Conservation (phyloP, 75 land plant genomes). For the Cupressus sempervirens region DNA sequence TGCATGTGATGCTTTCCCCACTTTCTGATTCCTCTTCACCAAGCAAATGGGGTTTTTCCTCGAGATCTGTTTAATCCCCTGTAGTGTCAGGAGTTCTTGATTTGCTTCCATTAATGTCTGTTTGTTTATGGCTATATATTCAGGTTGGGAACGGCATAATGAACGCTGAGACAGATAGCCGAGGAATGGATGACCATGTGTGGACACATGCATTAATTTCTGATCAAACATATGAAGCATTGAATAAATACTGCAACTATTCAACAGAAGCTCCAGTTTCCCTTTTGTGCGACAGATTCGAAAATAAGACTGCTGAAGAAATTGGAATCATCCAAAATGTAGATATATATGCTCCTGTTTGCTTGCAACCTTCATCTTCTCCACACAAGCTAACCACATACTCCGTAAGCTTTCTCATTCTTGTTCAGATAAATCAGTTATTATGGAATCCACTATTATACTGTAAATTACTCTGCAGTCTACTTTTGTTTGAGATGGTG, state of each 20-base stretch:
- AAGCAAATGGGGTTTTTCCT: neutral
- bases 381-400: slow-evolving; percentile 28
- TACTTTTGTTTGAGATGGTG: too few relatives aligned
- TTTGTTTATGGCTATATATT: neutral
- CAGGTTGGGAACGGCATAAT: slow-evolving; percentile 62
- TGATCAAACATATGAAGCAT: slow-evolving; percentile 21
- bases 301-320: slow-evolving; percentile 37
- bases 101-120: too few relatives aligned
- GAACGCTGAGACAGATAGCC: slow-evolving; percentile 40
- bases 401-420: slow-evolving; percentile 34
- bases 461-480: neutral
- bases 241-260: slow-evolving; percentile 23
- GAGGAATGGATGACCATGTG: slow-evolving; percentile 53
- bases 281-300: slow-evolving; percentile 25
- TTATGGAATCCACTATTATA: neutral
- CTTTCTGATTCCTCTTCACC: neutral
- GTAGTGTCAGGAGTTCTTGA: neutral
- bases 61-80: neutral
- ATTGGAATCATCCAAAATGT: slow-evolving; percentile 75
- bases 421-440: too few relatives aligned
- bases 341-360: slow-evolving; percentile 70
- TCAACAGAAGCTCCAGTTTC: slow-evolving; percentile 43
- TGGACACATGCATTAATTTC: slow-evolving; percentile 65
- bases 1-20: neutral
- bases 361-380: slow-evolving; percentile 29